Evolutionary conservation across 306 rosid genomes (phyloP), one percentile per base, ranked within the genome.

Genomic region (Begonia masoniana): DNA sequence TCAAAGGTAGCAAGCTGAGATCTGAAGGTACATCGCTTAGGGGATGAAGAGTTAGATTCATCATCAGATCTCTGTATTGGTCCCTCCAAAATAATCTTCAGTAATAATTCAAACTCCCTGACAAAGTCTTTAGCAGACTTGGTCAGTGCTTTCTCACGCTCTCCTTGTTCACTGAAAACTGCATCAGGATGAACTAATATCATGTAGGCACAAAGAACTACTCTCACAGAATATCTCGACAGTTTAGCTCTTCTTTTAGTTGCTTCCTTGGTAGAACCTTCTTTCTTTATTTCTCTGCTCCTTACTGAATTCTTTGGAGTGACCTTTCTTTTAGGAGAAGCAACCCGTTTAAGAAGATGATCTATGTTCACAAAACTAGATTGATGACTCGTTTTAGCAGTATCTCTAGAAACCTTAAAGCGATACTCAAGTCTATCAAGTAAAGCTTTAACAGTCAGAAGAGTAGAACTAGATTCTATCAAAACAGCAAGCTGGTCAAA

Each of bases 301-400:
- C 81, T 76, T 57, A 60, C 52, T 19, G 76, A 52, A 57, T 77
- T 71, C 62, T 79, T 69, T 48, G 94, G 85, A 52, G 91, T 73
- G 45, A 69, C 61, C 74, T 73, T 75, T 68, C 68, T 85, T 71
- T 67, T 91, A n/a, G 97, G 97, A 31, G 96, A 57, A 54, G 74
- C 88, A 75, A 91, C 96, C 50, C 88, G 71, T 63, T 77, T 81
- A 24, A 86, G 88, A 68, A 91, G 96, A 78, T 91, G 94, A 59
- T 91, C 99, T 49, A 91, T 91, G 75, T 86, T 81, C 14, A 81
- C 92, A 59, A 83, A 67, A 59, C 64, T 76, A 62, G 79, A 61
- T 10, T 65, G 57, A 61, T 51, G 61, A 64, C 57, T 71, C 52
- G 66, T 58, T 68, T 79, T 72, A 49, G 80, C 64, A 54, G 81